Evolutionary conservation across 176 grass and related monocot genomes (phyloP).

Genomic region (Chrysopogon serrulatus): DNA sequence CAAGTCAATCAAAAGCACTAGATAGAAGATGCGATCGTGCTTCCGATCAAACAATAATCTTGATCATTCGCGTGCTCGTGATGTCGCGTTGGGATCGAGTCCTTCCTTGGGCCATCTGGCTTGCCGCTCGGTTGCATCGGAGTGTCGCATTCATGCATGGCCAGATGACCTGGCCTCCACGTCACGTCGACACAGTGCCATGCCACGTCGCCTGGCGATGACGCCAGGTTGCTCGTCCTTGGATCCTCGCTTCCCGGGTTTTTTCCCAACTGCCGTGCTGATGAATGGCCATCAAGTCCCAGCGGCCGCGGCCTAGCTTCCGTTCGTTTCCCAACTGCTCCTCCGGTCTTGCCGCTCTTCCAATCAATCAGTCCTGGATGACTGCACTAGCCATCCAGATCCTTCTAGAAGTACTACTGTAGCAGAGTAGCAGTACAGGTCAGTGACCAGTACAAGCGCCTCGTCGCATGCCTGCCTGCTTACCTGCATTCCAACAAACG

Average conservation of each 20-base stretch:
- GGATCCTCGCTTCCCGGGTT: neutral
- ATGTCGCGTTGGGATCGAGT: neutral
- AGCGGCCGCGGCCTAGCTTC: neutral
- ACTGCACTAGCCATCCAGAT: neutral
- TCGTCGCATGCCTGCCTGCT: neutral
- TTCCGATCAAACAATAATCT: neutral
- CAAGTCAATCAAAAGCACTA: neutral
- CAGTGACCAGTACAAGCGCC: constrained; percentile 11
- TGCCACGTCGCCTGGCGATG: neutral
- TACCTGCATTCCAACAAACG: constrained; percentile 27
- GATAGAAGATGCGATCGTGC: neutral
- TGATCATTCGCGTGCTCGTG: neutral
- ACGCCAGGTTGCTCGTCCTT: neutral
- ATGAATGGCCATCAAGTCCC: neutral
- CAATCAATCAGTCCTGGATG: neutral
- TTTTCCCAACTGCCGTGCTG: constrained; percentile 7
- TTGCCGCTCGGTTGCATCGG: neutral
- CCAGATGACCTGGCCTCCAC: neutral
- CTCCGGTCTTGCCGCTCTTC: neutral
- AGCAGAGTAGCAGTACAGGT: neutral
- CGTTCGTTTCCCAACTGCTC: constrained; percentile 11
- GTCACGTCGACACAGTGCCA: neutral
- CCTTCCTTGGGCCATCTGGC: neutral
- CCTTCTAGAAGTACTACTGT: neutral
- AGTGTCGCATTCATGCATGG: neutral